Evolutionary conservation across 257 asterid species (phyloP), one percentile per base, ranked within the genome.

Genomic region (Primulina huaijiensis): DNA sequence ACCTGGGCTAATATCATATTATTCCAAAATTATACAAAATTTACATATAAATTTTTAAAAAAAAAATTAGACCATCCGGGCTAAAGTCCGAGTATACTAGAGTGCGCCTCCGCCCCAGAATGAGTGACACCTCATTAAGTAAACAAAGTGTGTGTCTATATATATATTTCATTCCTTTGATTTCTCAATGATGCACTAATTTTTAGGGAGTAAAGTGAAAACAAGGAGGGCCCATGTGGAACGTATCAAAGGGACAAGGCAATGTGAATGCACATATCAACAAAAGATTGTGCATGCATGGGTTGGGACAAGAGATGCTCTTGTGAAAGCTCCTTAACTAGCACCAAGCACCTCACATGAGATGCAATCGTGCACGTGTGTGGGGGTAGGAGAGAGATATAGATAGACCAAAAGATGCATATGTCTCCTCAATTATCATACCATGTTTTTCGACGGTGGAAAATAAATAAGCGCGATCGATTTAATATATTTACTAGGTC

Each of bases 181-280:
- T 9, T 38, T 16, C 50, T 1, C 2, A 38, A 38, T 3, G 14
- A 38, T 38, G 50, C 46, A 46, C 62, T 7, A 60, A 16, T 30
- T 37, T 8, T 9, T 12, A 43, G 56, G 60, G 46, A 40, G 21
- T 2, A 53, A 72, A 21, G 58, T 57, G 59, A 21, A 67, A 75
- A 76, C 77, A 76, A 23, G 14, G 62, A 68, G 75, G 77, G 52
- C 85, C 84, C 82, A 72, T 56, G 29, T 74, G 82, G 67, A 68
- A 37, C 59, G 78, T 71, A 35, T 58, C 73, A 59, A 61, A 74
- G 78, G 23, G 77, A 65, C 85, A 77, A 77, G 72, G 75, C 78
- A 74, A 74, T 75, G 82, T 74, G 80, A 52, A 59, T 7, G 57
- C 70, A 30, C 5, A 2, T 27, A 11, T 33, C 46, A 20, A 61